Base-by-base conservation (phyloP, 495 filamentous ascomycete species). In the Antarctomyces pellizariae region DNA sequence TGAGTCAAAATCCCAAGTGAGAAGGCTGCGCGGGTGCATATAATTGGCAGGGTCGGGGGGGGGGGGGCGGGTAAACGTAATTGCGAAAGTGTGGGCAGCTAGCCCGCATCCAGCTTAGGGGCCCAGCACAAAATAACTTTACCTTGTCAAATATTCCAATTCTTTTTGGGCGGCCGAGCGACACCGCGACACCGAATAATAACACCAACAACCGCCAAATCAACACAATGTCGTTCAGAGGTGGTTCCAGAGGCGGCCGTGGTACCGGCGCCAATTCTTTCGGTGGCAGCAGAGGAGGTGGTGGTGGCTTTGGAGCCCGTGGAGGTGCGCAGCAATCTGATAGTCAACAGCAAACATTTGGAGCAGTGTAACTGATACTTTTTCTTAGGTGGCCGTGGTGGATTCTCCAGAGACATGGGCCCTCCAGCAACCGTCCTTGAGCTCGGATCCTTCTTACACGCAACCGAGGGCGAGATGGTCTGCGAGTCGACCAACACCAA, bases 381-480 rank as follows among this genome's bases (percentile, higher is more conserved):
- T 13, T 31, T 35, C 13, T 41, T 36, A 60, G 59, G 59, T n/a
- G n/a, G n/a, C 26, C 59, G 60, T 19, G 59, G 57, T 32, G 60
- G 60, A 24, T 65, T 52, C 44, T 46, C 50, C 28, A 50, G 57
- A 22, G 59, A 63, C 41, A 48, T 53, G 33, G 61, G 61, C 33
- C 61, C 61, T 36, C 61, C 61, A 12, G 55, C 51, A 26, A 38
- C 35, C 15, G 57, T 65, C 31, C 47, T 57, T n/a, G 77, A 92
- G 57, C 77, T 97, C 73, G 86, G 86, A 44, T 60, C 64, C 38
- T 84, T 95, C 52, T 50, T 93, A 45, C 86, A 97, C 53, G 67
- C 77, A 19, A 82, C 75, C 52, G 86, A 97, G 51, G 84, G 86
- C 43, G 86, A 97, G 51, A 79, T 97, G 55, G 69, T 97, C 34